Base-by-base conservation (phyloP, 2,329 filamentous ascomycete genomes). In the Epichloe gansuensis region DNA sequence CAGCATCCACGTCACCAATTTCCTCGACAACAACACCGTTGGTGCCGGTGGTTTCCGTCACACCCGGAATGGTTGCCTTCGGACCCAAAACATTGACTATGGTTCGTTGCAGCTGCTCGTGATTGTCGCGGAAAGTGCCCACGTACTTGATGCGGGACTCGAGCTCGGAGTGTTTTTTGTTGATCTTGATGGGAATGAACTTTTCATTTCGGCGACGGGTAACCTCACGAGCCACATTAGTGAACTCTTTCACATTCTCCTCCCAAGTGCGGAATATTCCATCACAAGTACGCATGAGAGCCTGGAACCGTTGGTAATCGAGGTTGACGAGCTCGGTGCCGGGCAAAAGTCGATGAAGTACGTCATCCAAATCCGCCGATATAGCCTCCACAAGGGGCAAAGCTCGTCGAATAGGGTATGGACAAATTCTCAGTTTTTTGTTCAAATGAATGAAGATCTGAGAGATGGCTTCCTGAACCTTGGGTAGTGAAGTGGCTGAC, bases 131-230 rank as follows among this genome's bases (percentile, higher is more conserved):
- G 73, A 99, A 99, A 21, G 87, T 95, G 61, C 83, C 82, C 57
- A 99, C 89, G 66, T 98, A 98, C 62, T 87, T 89, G 59, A 99
- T 76, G 43, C 93, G 83, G 56, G 93, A 85, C 68, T 97, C 89
- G 27, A 93, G 87, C 66, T 91, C 87, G 40, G 81, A 84, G 65
- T 98, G 93, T 60, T 87, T 85, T 55, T 89, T 86, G 57, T 77
- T 80, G 66, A 98, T 90, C 72, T 97, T 97, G 74, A 99, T 97
- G 4, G 91, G 90, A 57, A 98, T 96, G 67, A 98, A 98, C 66
- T 95, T 95, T 68, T 97, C 94, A 63, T 95, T 94, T 59, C 93
- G 82, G 60, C 90, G 85, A 57, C 91, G 81, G 3, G 89, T 96
- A 6, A 95, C 89, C 63, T 98, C 94, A 70, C 93, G 87, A 36